Conservation (phyloP, 352 stramenopile genomes). For the Thalassiosira exigua region DNA sequence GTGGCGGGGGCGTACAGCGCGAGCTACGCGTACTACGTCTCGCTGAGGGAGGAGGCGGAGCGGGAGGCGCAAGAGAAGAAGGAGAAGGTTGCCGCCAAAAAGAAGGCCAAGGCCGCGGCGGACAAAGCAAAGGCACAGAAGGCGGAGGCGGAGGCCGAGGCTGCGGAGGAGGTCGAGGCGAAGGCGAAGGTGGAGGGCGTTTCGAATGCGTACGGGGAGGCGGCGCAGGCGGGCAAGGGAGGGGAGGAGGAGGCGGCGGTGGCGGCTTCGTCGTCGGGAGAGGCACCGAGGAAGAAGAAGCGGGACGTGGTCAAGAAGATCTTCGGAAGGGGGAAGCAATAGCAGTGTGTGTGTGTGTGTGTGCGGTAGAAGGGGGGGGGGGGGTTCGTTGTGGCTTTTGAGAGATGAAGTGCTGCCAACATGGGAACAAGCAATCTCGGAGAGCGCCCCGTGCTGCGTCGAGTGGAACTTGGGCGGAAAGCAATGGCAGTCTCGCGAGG, state of each 20-base stretch:
- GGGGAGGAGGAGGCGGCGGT: neutral
- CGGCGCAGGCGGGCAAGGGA: neutral
- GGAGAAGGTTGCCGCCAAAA: slow-evolving; percentile 5
- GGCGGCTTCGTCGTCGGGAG: neutral
- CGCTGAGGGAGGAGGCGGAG: slow-evolving; percentile 30
- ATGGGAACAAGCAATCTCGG: too few species aligned
- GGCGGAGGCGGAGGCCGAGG: neutral
- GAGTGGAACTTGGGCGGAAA: too few species aligned
- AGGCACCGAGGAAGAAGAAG: slow-evolving; percentile 3
- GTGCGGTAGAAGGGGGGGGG: too few species aligned
- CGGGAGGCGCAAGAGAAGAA: slow-evolving; percentile 37
- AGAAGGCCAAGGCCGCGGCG: slow-evolving; percentile 10
- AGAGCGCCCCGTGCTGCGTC: too few species aligned
- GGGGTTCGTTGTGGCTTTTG: too few species aligned
- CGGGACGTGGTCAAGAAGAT: slow-evolving; percentile 11
- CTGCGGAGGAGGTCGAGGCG: neutral
- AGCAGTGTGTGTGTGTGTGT: too few species aligned
- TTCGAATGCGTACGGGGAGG: neutral
- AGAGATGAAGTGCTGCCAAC: too few species aligned
- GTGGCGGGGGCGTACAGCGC: slow-evolving; percentile 30
- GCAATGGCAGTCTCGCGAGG: too few species aligned
- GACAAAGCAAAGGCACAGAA: slow-evolving; percentile 1
- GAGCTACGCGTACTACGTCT: slow-evolving; percentile 47
- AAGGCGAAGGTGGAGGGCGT: neutral
- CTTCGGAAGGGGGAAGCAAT: slow-evolving; percentile 1